Conservation (phyloP, 768 basidiomycete species). For the Serendipita sp. region DNA sequence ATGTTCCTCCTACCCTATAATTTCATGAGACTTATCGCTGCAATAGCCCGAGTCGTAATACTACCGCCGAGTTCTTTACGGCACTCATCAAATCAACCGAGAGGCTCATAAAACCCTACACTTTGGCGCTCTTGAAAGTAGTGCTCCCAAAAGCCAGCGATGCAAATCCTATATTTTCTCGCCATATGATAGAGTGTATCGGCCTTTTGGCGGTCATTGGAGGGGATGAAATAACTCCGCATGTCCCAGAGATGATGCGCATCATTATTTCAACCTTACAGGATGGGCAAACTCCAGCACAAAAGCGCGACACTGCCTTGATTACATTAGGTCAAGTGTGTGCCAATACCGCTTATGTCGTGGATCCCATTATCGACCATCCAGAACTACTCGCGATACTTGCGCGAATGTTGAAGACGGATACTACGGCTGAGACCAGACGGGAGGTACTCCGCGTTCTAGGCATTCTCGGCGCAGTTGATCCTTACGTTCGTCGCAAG, state of each 20-base stretch:
- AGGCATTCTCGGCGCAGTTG: constrained; percentile 88
- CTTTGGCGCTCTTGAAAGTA: constrained; percentile 84
- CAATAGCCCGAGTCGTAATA: constrained; percentile 50
- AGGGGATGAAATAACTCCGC: constrained; percentile 73
- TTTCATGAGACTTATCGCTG: background rate
- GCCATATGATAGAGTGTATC: constrained; percentile 83
- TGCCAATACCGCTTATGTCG: constrained; percentile 89
- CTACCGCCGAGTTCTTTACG: constrained; percentile 72
- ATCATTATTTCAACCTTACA: constrained; percentile 77
- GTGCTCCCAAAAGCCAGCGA: constrained; percentile 83
- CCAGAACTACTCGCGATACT: constrained; percentile 79
- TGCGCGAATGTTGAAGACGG: constrained; percentile 70
- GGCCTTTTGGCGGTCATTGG: constrained; percentile 88
- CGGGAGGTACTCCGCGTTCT: constrained; percentile 89
- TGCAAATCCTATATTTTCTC: constrained; percentile 69
- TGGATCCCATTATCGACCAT: constrained; percentile 77
- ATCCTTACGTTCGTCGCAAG: constrained; percentile 80
- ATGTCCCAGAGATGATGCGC: constrained; percentile 76
- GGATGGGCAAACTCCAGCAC: constrained; percentile 56
- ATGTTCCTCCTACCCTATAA: constrained; percentile 22
- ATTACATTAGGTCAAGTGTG: constrained; percentile 91
- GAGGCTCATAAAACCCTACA: constrained; percentile 88
- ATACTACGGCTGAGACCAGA: constrained; percentile 49
- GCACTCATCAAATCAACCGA: constrained; percentile 83
- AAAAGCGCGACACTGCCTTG: constrained; percentile 83